These are phyloP conservation scores for Rubroboletus pulcherrimus DNA, from an alignment of 768 basidiomycete genomes.

Conservation along the genomic window DNA sequence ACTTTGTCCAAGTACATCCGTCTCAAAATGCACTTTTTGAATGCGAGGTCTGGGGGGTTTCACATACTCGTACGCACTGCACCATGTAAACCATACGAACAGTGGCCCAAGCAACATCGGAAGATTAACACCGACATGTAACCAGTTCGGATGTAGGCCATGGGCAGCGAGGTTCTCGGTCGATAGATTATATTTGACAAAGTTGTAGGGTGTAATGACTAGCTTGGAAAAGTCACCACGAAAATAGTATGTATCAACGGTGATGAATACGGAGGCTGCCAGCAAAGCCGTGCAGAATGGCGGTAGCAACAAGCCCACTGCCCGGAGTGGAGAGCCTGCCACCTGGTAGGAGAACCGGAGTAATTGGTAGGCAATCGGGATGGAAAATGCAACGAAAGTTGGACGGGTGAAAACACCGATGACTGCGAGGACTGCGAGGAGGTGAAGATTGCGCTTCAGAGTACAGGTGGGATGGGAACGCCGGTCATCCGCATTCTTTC, in stretches of 20 bases:
- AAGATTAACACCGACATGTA: constrained; percentile 37
- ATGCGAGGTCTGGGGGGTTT: background rate
- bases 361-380: constrained; percentile 30
- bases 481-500: background rate
- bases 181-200: constrained; percentile 36
- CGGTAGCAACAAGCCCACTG: constrained; percentile 10
- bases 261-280: constrained; percentile 17
- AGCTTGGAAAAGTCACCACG: constrained; percentile 14
- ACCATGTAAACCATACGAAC: constrained; percentile 24
- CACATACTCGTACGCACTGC: constrained; percentile 4
- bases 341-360: constrained; percentile 13
- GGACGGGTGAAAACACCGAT: constrained; percentile 34
- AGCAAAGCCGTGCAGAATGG: constrained; percentile 22
- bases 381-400: constrained; percentile 34
- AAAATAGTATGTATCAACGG: constrained; percentile 34
- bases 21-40: constrained; percentile 10
- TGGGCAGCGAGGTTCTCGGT: constrained; percentile 36
- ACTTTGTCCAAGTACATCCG: constrained; percentile 19
- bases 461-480: background rate
- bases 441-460: constrained; percentile 19
- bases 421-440: constrained; percentile 26
- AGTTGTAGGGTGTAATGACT: constrained; percentile 37
- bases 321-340: constrained; percentile 8
- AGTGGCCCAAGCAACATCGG: constrained; percentile 38
- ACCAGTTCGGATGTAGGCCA: constrained; percentile 39